Percentiles rank a stretch among this genome's conserved stretches.
Conservation (phyloP, 129 eudicot genomes). For the Lactuca saligna region DNA sequence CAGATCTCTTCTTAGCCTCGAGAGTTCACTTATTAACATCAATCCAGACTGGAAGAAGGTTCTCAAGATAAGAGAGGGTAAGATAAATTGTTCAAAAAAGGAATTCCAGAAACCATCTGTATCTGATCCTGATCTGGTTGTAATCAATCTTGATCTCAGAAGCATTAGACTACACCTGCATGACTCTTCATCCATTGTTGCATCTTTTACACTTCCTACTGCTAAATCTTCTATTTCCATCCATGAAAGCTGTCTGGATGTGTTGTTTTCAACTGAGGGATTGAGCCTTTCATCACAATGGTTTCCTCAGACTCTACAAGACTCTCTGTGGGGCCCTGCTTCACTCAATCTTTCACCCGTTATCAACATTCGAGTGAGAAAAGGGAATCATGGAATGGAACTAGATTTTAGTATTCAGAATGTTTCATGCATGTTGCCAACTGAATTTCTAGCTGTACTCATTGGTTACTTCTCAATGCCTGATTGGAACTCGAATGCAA, state of each 20-base stretch:
- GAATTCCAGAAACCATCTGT: conserved; percentile 27
- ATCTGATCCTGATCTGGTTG: conserved; percentile 13
- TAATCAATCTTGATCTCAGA: conserved; percentile 44
- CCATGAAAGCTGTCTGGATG: conserved; percentile 47
- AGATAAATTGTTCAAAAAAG: conserved; percentile 33
- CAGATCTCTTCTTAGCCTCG: conserved; percentile 45
- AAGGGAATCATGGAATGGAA: conserved; percentile 40
- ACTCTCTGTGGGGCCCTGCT: conserved; percentile 75
- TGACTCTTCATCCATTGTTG: conserved; percentile 69
- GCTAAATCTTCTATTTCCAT: conserved; percentile 47
- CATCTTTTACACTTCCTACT: conserved; percentile 51
- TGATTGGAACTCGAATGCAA: conserved; percentile 54
- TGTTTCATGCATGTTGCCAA: conserved; percentile 75
- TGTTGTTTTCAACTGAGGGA: conserved; percentile 69
- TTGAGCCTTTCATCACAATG: conserved; percentile 58
- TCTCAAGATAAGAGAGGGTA: conserved; percentile 34
- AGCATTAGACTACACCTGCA: conserved; percentile 66
- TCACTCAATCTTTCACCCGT: conserved; percentile 54
- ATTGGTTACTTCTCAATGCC: conserved; percentile 87
- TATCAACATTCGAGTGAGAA: conserved; percentile 61
- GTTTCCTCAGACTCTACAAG: conserved; percentile 52
- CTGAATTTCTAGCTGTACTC: conserved; percentile 72
- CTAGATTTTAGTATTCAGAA: conserved; percentile 67
- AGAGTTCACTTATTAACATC: conserved; percentile 39
- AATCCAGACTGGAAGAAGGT: conserved; percentile 52